These are phyloP conservation scores for Paramyrothecium sp. DNA, from an alignment of 2,329 filamentous ascomycete species.

Conservation along the genomic window DNA sequence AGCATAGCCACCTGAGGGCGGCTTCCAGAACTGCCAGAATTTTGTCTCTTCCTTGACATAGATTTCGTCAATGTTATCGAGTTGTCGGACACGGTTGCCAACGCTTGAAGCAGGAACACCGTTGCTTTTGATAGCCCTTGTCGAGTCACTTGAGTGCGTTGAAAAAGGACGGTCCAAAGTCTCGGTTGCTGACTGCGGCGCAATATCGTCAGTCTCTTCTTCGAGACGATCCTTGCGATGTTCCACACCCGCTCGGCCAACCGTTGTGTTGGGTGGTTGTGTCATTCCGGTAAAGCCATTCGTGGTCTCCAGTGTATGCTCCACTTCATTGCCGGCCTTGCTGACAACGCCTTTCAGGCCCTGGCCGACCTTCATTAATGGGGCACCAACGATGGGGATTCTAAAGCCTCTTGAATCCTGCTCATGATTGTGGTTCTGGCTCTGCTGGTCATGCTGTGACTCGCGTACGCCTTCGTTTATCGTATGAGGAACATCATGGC, in stretches of 20 bases:
- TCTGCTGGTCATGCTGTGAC: conserved; percentile 17
- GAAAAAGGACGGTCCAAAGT: conserved; percentile 35
- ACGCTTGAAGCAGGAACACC: not conserved
- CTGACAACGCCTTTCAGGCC: conserved; percentile 44
- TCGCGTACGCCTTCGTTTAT: conserved; percentile 45
- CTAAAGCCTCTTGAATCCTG: conserved; percentile 22
- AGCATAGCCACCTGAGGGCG: conserved; percentile 58
- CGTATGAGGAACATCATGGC: conserved; percentile 52
- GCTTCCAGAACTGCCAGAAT: conserved; percentile 67
- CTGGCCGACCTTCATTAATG: conserved; percentile 45
- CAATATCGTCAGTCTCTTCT: conserved; percentile 26
- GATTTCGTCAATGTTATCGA: conserved; percentile 48
- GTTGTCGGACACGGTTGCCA: conserved; percentile 53
- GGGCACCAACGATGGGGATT: conserved; percentile 30
- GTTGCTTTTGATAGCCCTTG: conserved; percentile 12
- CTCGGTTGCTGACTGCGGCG: conserved; percentile 16
- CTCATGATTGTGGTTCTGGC: conserved; percentile 20
- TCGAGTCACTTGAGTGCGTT: conserved; percentile 36
- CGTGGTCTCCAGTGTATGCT: conserved; percentile 51
- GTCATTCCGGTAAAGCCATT: conserved; percentile 47
- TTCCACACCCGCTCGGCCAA: conserved; percentile 13
- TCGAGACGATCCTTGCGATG: conserved; percentile 27
- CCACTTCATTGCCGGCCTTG: conserved; percentile 48
- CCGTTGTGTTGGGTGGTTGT: not conserved
- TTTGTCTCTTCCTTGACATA: conserved; percentile 41